These are phyloP conservation scores for Cajanus cajan DNA, from an alignment of 306 rosid genomes.

Conservation along the genomic window DNA sequence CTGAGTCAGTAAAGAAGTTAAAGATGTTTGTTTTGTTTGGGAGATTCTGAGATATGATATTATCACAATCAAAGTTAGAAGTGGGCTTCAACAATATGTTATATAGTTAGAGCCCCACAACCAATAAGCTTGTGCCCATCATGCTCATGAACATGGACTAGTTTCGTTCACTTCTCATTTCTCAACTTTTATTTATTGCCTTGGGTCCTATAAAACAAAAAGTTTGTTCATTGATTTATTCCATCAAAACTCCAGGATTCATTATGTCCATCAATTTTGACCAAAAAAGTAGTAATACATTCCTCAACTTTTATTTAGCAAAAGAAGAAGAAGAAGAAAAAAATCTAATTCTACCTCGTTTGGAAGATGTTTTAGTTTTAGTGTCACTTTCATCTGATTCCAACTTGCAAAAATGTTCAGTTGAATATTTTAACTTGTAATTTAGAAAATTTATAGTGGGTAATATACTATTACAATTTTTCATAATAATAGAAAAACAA, in stretches of 20 bases:
- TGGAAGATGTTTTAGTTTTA: neutral
- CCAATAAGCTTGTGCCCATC: neutral
- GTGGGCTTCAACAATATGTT: neutral
- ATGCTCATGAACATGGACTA: neutral
- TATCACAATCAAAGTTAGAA: neutral
- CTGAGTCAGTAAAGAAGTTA: too few relatives aligned
- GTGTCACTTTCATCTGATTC: neutral
- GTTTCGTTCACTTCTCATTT: neutral
- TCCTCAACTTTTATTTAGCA: neutral
- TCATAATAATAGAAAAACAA: neutral
- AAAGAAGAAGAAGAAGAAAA: too few relatives aligned
- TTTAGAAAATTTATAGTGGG: neutral
- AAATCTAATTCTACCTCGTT: neutral
- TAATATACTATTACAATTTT: neutral
- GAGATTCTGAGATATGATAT: too few relatives aligned
- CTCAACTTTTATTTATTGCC: neutral
- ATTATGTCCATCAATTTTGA: neutral
- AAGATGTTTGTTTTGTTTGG: too few relatives aligned
- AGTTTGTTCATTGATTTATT: neutral
- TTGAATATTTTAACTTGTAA: neutral
- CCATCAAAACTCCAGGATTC: neutral
- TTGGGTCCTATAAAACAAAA: neutral
- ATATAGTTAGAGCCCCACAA: too few relatives aligned
- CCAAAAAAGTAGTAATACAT: neutral
- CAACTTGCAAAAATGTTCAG: neutral